Base-by-base conservation (phyloP, 1,284 basidiomycete species). In the Fomitopsis pinicola region DNA sequence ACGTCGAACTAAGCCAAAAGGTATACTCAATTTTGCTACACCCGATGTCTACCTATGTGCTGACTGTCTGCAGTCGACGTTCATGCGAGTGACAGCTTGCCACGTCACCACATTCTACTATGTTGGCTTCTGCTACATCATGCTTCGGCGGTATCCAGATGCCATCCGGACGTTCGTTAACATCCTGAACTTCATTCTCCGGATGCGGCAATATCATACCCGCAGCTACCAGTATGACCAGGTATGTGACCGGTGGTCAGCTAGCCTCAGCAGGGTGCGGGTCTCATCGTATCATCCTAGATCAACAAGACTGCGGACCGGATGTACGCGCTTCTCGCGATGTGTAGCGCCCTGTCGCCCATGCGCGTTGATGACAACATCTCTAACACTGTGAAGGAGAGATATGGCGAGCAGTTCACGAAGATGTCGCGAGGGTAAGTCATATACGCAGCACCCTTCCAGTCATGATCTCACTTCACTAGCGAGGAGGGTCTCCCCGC, bases 301-400 rank as follows among this genome's bases (percentile, higher is more conserved):
- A 97, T 99, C 77, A 95, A 91, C 81, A 98, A 98, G 82, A 95
- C 92, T 33, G 95, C 94, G 9, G 97, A 99, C 75, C 82, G 97
- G 57, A 99, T 98, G 96, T 97, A 98, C 73, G 95, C 95, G 4
- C 78, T 99, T 22, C 91, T 98, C 65, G 94, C 95, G 8, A 89
- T 98, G 66, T 96, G 94, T 78, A 92, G 94, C 68, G 92, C 94
- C 0, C 82, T 98, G 12, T 95, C 95, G 28, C 96, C 97, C 38
- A 89, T 87, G 60, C 83, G 95, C 57, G 78, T 97, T 60, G 97
- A 98, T 73, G 97, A 98, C 74, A 96, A 94, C 71, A 95, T 98
- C 71, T 88, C 94, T 75, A 92, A 92, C 67, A 92, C 90, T 60
- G 92, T 96, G 63, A 93, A 94, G 73, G 97, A 99, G 75, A 88